Conservation (phyloP, 768 basidiomycete genomes). For the Albatrellus ellisii region DNA sequence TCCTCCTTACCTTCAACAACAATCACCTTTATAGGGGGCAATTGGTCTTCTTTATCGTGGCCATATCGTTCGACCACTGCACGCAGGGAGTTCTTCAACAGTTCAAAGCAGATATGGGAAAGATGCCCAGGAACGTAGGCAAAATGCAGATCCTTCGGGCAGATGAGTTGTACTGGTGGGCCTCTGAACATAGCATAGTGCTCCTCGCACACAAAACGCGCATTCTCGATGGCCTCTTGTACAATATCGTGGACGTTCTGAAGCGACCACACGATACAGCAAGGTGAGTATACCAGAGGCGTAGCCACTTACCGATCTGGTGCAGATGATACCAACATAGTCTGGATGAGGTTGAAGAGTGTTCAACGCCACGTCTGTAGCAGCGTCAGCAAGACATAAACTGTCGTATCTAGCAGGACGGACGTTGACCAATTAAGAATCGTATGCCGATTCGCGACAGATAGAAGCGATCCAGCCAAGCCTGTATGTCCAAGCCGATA, state of each 20-base stretch:
- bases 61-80: constrained; percentile 93
- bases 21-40: constrained; percentile 87
- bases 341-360: constrained; percentile 79
- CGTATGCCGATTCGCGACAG: constrained; percentile 93
- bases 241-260: constrained; percentile 94
- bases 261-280: constrained; percentile 3
- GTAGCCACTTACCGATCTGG: constrained; percentile 51
- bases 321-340: constrained; percentile 97
- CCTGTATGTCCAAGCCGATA: constrained; percentile 82
- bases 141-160: constrained; percentile 75
- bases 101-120: constrained; percentile 93
- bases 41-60: constrained; percentile 60
- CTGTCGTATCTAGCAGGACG: constrained; percentile 27
- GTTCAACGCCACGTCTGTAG: constrained; percentile 83
- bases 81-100: constrained; percentile 94
- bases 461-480: constrained; percentile 96
- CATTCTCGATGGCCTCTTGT: constrained; percentile 98
- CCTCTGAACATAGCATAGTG: constrained; percentile 91
- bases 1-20: constrained; percentile 97
- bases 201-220: constrained; percentile 88
- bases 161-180: constrained; percentile 93
- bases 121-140: constrained; percentile 95
- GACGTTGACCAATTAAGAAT: constrained; percentile 93
- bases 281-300: no score
- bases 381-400: constrained; percentile 86